phyloP scores from a whole-genome alignment of 495 filamentous ascomycete species.

The Podospora pseudopauciseta region DNA sequence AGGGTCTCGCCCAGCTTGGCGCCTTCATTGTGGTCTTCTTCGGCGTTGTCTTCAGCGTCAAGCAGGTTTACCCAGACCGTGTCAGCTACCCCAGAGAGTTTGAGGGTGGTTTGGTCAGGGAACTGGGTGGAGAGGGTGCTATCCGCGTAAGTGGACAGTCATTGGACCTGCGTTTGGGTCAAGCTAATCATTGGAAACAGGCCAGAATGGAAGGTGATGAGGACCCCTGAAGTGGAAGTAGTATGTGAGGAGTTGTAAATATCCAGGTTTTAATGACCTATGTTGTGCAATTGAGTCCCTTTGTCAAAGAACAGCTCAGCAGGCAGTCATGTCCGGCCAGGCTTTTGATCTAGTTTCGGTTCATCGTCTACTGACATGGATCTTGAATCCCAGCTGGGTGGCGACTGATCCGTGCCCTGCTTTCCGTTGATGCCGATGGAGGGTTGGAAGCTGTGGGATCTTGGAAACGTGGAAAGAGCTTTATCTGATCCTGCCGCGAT shows the following conservation, averaged over 20 bases:
- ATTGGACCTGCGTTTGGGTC: neutral
- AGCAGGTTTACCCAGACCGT: slow-evolving; percentile 79
- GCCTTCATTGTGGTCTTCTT: slow-evolving; percentile 67
- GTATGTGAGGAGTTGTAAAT: neutral
- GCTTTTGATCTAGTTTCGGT: neutral
- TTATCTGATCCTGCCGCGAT: neutral
- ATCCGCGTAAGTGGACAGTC: slow-evolving; percentile 40
- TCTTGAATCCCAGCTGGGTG: neutral
- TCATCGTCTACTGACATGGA: neutral
- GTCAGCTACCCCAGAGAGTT: slow-evolving; percentile 73
- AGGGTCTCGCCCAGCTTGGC: slow-evolving; percentile 69
- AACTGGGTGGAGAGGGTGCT: slow-evolving; percentile 69
- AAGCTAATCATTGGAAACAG: slow-evolving; percentile 29
- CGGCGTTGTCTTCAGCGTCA: slow-evolving; percentile 66
- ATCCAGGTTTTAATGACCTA: neutral
- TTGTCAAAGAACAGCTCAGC: neutral
- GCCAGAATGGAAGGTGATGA: slow-evolving; percentile 42
- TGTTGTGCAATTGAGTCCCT: neutral
- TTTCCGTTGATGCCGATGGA: neutral
- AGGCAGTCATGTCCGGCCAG: neutral
- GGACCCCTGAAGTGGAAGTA: slow-evolving; percentile 33
- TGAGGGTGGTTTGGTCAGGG: slow-evolving; percentile 75
- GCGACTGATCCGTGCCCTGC: neutral
- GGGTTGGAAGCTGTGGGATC: no score
- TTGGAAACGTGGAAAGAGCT: neutral